Evolutionary conservation across 352 stramenopile genomes (phyloP).

Genomic region (Phytopythium cucurbitacearum): DNA sequence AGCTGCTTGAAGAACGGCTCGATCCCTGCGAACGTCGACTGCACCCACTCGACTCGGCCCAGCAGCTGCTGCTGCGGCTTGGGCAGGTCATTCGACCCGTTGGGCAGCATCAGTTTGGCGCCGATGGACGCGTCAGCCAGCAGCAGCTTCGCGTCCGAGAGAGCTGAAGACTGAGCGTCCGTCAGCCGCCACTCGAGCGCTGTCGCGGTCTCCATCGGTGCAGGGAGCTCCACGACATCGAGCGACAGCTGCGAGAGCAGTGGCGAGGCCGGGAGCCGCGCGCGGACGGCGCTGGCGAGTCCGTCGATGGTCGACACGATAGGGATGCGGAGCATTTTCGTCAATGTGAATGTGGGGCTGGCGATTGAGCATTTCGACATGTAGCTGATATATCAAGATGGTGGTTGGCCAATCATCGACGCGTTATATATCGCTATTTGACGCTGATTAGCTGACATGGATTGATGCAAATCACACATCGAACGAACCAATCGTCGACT

Average conservation of each 20-base stretch:
- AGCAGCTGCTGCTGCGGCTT: constrained; percentile 13
- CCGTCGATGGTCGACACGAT: constrained; percentile 35
- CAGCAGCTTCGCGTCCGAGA: constrained; percentile 24
- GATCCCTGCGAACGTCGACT: constrained; percentile 45
- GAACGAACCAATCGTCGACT: too few species aligned
- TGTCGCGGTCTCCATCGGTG: constrained; percentile 1
- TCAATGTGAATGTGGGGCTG: constrained; percentile 1
- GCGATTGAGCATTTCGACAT: too few species aligned
- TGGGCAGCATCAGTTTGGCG: constrained; percentile 21
- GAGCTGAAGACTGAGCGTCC: constrained; percentile 13
- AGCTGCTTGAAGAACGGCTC: constrained; percentile 32
- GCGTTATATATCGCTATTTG: too few species aligned
- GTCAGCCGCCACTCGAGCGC: constrained; percentile 12
- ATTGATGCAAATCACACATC: too few species aligned
- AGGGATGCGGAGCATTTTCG: constrained; percentile 23
- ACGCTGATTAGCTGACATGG: too few species aligned
- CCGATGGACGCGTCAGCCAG: constrained; percentile 24
- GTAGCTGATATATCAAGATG: too few species aligned
- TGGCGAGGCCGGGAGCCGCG: constrained; percentile 7
- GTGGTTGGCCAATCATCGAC: too few species aligned
- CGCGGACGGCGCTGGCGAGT: constrained; percentile 18
- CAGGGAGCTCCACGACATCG: constrained; percentile 28
- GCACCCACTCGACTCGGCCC: constrained; percentile 34
- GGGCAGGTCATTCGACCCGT: constrained; percentile 3
- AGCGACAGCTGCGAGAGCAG: constrained; percentile 14